These are phyloP conservation scores for Phytopythium cucurbitacearum DNA, from an alignment of 352 stramenopile species.

Conservation along the genomic window DNA sequence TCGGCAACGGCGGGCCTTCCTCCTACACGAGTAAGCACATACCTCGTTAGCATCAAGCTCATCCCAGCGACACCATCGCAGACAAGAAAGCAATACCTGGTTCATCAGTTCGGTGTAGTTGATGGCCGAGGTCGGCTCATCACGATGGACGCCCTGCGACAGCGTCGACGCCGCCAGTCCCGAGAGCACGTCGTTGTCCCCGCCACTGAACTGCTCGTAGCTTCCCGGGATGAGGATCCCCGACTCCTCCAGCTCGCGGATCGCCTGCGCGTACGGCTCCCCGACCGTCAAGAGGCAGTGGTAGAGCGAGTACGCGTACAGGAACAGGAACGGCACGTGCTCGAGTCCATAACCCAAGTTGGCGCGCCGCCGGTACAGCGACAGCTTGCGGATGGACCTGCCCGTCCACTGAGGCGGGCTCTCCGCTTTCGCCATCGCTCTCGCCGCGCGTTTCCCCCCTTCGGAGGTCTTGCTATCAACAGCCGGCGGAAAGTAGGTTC, in stretches of 20 bases:
- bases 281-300: constrained; percentile 58
- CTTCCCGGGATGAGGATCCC: constrained; percentile 38
- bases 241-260: constrained; percentile 62
- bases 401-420: constrained; percentile 56
- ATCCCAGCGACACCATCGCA: background rate
- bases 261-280: constrained; percentile 71
- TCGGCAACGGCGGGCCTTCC: constrained; percentile 75
- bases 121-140: constrained; percentile 28
- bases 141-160: constrained; percentile 60
- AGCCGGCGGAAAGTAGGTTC: too few relatives aligned
- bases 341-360: constrained; percentile 70
- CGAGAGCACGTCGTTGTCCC: constrained; percentile 33
- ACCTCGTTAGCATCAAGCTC: too few relatives aligned
- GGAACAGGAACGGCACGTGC: constrained; percentile 59
- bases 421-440: constrained; percentile 29
- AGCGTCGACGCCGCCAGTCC: constrained; percentile 70
- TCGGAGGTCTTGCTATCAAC: too few relatives aligned
- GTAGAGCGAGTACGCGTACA: constrained; percentile 72
- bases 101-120: constrained; percentile 60
- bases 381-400: constrained; percentile 64
- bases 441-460: background rate
- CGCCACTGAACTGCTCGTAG: constrained; percentile 12
- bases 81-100: constrained; percentile 6
- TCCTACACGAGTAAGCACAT: constrained; percentile 12
- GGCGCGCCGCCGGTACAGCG: constrained; percentile 48